A percentile compares a stretch with the other conserved stretches of the same genome.
phyloP scores from a whole-genome alignment of 129 eudicot species.

The Flaveria bidentis region DNA sequence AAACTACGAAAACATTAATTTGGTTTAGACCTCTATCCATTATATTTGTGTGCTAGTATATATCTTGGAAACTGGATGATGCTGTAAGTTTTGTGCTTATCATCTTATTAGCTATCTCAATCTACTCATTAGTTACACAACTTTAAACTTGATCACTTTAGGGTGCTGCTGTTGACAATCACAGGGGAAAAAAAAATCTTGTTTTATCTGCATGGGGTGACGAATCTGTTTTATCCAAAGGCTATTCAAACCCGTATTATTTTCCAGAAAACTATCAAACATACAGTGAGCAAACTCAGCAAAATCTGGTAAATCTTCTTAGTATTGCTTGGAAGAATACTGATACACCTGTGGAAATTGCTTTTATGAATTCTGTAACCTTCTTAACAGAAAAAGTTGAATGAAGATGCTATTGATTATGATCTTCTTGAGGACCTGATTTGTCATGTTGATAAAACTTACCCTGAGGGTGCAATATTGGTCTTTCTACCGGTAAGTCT shows the following conservation, averaged over 20 bases:
- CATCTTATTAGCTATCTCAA: conserved; percentile 17
- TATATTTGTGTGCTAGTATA: neutral
- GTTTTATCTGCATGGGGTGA: conserved; percentile 92
- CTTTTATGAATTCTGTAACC: conserved; percentile 9
- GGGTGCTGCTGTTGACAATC: conserved; percentile 80
- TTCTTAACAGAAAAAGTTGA: conserved; percentile 66
- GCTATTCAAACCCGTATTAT: conserved; percentile 64
- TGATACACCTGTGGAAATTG: conserved; percentile 5
- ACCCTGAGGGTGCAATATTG: conserved; percentile 82
- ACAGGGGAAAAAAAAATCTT: conserved; percentile 85
- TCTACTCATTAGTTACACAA: conserved; percentile 12
- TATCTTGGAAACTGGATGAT: neutral
- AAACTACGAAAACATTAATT: neutral
- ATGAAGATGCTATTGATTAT: conserved; percentile 93
- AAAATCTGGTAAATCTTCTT: conserved; percentile 68
- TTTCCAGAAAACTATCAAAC: conserved; percentile 54
- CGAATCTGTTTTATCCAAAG: conserved; percentile 72
- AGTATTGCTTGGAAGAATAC: neutral
- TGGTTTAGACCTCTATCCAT: neutral
- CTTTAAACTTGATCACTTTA: conserved; percentile 31
- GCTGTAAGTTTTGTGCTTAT: conserved; percentile 18
- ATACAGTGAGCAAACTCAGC: conserved; percentile 79
- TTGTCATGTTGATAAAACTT: conserved; percentile 74
- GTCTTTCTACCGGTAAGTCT: conserved; percentile 77
- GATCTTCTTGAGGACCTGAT: conserved; percentile 95